phyloP scores from a whole-genome alignment of 176 grass and related monocot genomes.

The Stipa capillata region DNA sequence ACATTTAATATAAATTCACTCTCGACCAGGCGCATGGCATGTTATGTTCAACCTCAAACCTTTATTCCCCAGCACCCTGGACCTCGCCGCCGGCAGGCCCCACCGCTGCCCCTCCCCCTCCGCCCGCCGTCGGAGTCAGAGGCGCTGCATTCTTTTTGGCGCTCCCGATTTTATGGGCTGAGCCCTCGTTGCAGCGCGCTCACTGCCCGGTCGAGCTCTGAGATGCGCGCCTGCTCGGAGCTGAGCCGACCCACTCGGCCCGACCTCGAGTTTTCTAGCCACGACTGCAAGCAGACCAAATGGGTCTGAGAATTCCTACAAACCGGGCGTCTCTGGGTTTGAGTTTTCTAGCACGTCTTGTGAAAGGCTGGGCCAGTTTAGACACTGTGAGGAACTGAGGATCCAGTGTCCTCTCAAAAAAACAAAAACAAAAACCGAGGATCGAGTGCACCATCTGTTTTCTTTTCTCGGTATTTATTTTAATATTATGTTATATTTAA shows the following conservation, averaged over 20 bases:
- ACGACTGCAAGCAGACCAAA: neutral
- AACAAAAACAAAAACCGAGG: too few species aligned
- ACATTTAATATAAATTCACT: too few species aligned
- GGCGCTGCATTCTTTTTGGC: too few species aligned
- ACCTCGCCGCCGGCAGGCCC: slow-evolving; percentile 35
- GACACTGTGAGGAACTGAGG: too few species aligned
- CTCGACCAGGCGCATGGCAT: too few species aligned
- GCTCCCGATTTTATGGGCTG: neutral
- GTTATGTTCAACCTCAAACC: too few species aligned
- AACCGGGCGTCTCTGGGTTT: neutral
- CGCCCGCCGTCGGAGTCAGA: neutral
- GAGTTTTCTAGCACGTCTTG: neutral
- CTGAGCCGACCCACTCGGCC: neutral
- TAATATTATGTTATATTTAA: neutral
- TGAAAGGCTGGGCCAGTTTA: neutral
- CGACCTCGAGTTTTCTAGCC: too few species aligned
- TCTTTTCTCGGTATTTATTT: neutral
- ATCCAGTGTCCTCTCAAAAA: too few species aligned
- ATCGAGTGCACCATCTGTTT: too few species aligned
- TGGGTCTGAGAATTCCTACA: neutral
- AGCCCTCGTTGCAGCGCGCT: neutral
- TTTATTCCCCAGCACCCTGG: slow-evolving; percentile 40
- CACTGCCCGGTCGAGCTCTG: neutral
- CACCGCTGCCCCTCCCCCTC: neutral
- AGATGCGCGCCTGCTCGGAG: neutral